phyloP scores from a whole-genome alignment of 2,329 filamentous ascomycete genomes.

The Beauveria varroae region DNA sequence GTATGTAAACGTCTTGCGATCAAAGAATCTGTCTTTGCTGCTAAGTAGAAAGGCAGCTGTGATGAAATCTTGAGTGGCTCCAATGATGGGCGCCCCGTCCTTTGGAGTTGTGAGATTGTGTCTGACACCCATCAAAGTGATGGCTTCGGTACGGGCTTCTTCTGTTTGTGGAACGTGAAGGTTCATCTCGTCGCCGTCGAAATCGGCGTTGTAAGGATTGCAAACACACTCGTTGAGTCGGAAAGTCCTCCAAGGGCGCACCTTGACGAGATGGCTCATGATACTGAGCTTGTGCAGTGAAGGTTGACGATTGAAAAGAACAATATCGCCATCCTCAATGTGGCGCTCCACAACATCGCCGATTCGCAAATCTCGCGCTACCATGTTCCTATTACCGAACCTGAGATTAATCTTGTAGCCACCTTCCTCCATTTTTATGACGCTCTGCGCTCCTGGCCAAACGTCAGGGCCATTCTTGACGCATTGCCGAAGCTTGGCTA shows the following conservation, averaged over 20 bases:
- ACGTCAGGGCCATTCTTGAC: constrained; percentile 67
- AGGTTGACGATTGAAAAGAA: constrained; percentile 95
- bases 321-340: constrained; percentile 89
- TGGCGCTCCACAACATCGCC: constrained; percentile 93
- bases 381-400: constrained; percentile 61
- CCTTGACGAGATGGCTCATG: constrained; percentile 88
- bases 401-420: constrained; percentile 67
- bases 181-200: constrained; percentile 99
- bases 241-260: constrained; percentile 92
- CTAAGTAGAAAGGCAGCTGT: constrained; percentile 88
- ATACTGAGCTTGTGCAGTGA: constrained; percentile 98
- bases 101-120: constrained; percentile 93
- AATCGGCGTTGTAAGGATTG: constrained; percentile 97
- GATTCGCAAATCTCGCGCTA: constrained; percentile 67
- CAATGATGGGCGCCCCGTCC: constrained; percentile 96
- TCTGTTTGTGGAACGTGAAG: constrained; percentile 96
- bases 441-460: constrained; percentile 82
- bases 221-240: constrained; percentile 97
- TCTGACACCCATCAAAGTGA: constrained; percentile 95
- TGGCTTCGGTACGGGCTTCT: constrained; percentile 89
- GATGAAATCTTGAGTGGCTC: constrained; percentile 98
- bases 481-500: constrained; percentile 68
- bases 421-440: constrained; percentile 63
- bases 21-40: constrained; percentile 88
- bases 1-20: constrained; percentile 80